phyloP scores from a whole-genome alignment of 441 rosid genomes.

The Pelargonium myrrhifolium region DNA sequence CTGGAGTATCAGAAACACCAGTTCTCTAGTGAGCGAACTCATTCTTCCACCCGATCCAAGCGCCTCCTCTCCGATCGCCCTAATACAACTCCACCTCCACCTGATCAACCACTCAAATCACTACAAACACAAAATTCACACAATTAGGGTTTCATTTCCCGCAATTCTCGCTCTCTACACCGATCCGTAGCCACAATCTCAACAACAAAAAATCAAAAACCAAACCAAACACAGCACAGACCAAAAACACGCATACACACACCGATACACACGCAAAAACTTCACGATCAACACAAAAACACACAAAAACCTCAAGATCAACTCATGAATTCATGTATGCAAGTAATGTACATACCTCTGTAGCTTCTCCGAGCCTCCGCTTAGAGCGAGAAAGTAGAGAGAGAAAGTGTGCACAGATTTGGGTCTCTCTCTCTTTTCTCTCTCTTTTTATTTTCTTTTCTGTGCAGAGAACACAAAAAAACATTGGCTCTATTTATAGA shows the following conservation, averaged over 20 bases:
- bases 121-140: conserved; percentile 5
- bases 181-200: conserved; percentile 13
- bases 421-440: not conserved
- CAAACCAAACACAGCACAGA: not conserved
- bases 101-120: conserved; percentile 1
- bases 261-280: not conserved
- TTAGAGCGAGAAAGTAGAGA: not conserved
- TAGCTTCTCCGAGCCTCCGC: not conserved
- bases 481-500: not conserved
- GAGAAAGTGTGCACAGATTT: not conserved
- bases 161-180: conserved; percentile 20
- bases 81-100: not conserved
- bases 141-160: not conserved
- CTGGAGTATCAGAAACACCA: conserved; percentile 71
- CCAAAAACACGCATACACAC: not conserved
- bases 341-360: not conserved
- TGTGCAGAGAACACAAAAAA: not conserved
- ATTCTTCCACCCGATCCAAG: conserved; percentile 18
- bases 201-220: conserved; percentile 22
- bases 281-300: no score
- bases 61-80: conserved; percentile 4
- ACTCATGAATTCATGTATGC: not conserved
- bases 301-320: not conserved
- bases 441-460: not conserved
- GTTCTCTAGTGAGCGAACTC: conserved; percentile 69